These are phyloP conservation scores for Penicillium sp. DNA, from an alignment of 2,329 filamentous ascomycete genomes.

Conservation along the genomic window DNA sequence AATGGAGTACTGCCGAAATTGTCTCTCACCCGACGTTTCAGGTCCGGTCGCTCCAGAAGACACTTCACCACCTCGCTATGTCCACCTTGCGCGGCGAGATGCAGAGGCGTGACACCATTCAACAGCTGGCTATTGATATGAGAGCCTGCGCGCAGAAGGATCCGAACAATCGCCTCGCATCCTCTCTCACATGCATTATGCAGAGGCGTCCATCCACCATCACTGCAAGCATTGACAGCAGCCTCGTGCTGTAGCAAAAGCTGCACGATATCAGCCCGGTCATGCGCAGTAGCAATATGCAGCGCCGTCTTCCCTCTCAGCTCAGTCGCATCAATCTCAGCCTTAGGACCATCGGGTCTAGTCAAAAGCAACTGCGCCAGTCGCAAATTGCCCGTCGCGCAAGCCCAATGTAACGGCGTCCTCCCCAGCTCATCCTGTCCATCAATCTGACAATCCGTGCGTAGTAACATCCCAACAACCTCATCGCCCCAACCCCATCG, in stretches of 20 bases:
- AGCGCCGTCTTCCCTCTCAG: slow-evolving; percentile 43
- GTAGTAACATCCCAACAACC: slow-evolving; percentile 40
- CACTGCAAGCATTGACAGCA: slow-evolving; percentile 45
- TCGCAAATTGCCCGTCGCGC: slow-evolving; percentile 51
- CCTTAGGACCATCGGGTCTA: slow-evolving; percentile 29
- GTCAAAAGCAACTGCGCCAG: slow-evolving; percentile 48
- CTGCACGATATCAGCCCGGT: slow-evolving; percentile 33
- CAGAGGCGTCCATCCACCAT: slow-evolving; percentile 51
- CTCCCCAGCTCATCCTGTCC: slow-evolving; percentile 46
- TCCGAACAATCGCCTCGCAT: slow-evolving; percentile 41
- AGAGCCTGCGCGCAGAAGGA: slow-evolving; percentile 39
- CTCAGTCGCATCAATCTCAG: slow-evolving; percentile 43
- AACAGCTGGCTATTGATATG: slow-evolving; percentile 37
- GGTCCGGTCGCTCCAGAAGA: slow-evolving; percentile 29
- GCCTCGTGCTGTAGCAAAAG: slow-evolving; percentile 44
- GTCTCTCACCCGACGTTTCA: slow-evolving; percentile 33
- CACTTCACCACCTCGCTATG: slow-evolving; percentile 36
- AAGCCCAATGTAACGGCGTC: slow-evolving; percentile 55
- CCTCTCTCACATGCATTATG: slow-evolving; percentile 53
- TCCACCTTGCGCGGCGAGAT: slow-evolving; percentile 39
- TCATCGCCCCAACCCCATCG: slow-evolving; percentile 43
- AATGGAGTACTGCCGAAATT: slow-evolving; percentile 41
- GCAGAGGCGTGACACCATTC: slow-evolving; percentile 38
- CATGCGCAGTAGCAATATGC: slow-evolving; percentile 48
- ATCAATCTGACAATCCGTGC: slow-evolving; percentile 39